Evolutionary conservation across 345 rosid species (phyloP).

Genomic region (Syzygium oleosum): DNA sequence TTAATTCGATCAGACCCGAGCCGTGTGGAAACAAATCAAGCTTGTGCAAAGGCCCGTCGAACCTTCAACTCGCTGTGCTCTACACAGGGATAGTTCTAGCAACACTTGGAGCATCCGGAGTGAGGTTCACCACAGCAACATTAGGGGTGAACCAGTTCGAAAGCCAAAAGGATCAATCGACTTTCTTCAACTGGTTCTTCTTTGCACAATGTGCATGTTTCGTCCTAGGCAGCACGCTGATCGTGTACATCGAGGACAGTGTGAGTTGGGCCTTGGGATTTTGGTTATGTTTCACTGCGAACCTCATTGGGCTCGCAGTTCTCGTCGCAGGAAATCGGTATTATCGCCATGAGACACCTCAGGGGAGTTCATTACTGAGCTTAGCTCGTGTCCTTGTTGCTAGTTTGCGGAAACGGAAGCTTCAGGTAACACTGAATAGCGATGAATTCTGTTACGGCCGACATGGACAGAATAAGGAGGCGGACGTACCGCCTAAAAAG

Average conservation of each 20-base stretch:
- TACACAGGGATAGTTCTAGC: conserved; percentile 24
- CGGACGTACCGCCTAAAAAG: not conserved
- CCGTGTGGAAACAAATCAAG: conserved; percentile 11
- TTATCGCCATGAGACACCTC: not conserved
- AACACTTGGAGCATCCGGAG: conserved; percentile 18
- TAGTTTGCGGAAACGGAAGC: conserved; percentile 22
- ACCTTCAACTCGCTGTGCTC: conserved; percentile 20
- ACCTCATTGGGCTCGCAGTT: not conserved
- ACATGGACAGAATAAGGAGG: not conserved
- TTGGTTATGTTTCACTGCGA: not conserved
- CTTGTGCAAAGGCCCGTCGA: conserved; percentile 21
- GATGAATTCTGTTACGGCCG: conserved; percentile 17
- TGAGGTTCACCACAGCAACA: conserved; percentile 22
- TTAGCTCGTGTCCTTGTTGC: conserved; percentile 31
- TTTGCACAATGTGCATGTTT: conserved; percentile 5
- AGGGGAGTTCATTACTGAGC: not conserved
- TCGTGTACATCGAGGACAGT: too few relatives aligned
- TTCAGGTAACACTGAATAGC: conserved; percentile 9
- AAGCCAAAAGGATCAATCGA: conserved; percentile 15
- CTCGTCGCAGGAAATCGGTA: conserved; percentile 22
- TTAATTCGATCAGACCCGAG: conserved; percentile 25
- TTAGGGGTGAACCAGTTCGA: conserved; percentile 9
- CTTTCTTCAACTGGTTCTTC: conserved; percentile 42
- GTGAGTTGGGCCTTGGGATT: too few relatives aligned
- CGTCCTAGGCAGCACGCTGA: too few relatives aligned